Evolutionary conservation across 805 yeast genomes (phyloP).

Genomic region (Schizosaccharomyces osmophilus): DNA sequence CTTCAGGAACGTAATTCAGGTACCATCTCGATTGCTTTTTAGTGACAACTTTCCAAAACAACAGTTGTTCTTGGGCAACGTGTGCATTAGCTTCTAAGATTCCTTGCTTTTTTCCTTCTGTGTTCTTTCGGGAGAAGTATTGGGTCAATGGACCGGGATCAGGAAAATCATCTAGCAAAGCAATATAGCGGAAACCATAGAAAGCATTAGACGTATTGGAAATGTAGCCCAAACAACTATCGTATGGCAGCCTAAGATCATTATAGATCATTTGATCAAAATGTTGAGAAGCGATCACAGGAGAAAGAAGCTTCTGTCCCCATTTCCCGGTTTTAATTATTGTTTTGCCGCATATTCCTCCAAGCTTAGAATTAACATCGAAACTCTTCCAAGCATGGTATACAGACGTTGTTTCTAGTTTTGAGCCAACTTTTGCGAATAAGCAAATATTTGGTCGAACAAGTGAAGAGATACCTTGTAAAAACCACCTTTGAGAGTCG

Average conservation of each 20-base stretch:
- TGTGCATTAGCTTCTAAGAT: conserved; percentile 90
- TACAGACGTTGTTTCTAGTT: conserved; percentile 61
- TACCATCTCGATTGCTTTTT: conserved; percentile 51
- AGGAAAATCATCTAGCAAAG: conserved; percentile 36
- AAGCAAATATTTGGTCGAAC: conserved; percentile 64
- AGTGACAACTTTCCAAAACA: conserved; percentile 89
- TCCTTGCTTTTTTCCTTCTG: conserved; percentile 46
- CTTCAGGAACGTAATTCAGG: conserved; percentile 62
- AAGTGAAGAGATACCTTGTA: conserved; percentile 71
- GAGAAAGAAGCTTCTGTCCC: conserved; percentile 37
- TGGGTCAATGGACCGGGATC: conserved; percentile 74
- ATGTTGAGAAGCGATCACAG: conserved; percentile 86
- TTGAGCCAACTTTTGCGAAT: conserved; percentile 81
- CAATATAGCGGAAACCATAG: conserved; percentile 73
- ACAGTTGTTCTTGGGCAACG: conserved; percentile 83
- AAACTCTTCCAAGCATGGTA: conserved; percentile 80
- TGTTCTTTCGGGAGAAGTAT: conserved; percentile 77
- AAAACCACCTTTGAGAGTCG: conserved; percentile 91
- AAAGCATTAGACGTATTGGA: conserved; percentile 92
- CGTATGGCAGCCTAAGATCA: conserved; percentile 86
- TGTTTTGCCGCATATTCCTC: conserved; percentile 97
- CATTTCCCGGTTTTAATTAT: conserved; percentile 54
- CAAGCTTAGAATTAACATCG: conserved; percentile 48
- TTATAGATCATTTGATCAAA: conserved; percentile 92
- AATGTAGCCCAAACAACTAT: conserved; percentile 80